These are phyloP conservation scores for Chenopodium formosanum DNA, from an alignment of 148 eudicot species.

Conservation along the genomic window DNA sequence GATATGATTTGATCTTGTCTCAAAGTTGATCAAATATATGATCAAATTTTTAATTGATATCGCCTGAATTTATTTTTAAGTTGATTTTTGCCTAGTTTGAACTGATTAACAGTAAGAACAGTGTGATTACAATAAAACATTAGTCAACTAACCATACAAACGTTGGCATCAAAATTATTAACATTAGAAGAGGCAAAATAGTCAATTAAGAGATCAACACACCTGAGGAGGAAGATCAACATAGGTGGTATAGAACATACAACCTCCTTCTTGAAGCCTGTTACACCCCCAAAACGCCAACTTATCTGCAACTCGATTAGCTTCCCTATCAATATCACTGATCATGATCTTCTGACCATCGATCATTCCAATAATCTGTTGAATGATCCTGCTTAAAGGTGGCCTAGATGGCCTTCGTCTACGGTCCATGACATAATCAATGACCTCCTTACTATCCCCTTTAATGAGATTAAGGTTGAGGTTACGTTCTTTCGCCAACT, in stretches of 20 bases:
- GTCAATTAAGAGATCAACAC: too few species aligned
- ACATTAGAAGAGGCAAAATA: not conserved
- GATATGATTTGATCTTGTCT: too few species aligned
- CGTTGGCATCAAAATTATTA: not conserved
- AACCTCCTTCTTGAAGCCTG: not conserved
- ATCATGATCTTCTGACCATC: not conserved
- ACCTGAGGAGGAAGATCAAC: not conserved
- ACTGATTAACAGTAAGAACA: too few species aligned
- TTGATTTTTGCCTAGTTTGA: too few species aligned
- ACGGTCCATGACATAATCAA: not conserved
- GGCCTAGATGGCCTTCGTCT: not conserved
- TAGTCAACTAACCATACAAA: too few species aligned
- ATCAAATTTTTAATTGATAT: too few species aligned
- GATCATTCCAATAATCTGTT: not conserved
- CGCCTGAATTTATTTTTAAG: too few species aligned
- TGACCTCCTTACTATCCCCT: not conserved
- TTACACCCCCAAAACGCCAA: not conserved
- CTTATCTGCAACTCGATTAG: not conserved
- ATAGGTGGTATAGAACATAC: not conserved
- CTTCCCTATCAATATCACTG: not conserved
- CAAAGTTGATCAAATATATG: too few species aligned
- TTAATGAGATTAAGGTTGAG: not conserved
- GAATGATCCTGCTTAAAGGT: not conserved
- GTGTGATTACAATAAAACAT: too few species aligned
- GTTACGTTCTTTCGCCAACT: not conserved